Evolutionary conservation across 2,329 filamentous ascomycete species (phyloP).

Genomic region (Aspergillus fructus): DNA sequence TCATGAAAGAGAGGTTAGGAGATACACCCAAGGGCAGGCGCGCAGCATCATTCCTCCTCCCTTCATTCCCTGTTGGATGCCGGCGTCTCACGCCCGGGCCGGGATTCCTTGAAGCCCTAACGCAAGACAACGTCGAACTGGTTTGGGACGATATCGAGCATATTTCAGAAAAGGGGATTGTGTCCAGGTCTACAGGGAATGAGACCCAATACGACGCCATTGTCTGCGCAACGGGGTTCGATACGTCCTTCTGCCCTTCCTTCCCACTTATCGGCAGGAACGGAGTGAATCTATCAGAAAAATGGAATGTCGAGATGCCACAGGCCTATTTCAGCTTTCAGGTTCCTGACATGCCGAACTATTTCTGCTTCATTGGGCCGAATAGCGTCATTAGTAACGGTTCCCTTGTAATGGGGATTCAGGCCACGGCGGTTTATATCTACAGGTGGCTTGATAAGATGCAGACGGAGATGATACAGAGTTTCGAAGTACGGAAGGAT

Average conservation of each 20-base stretch:
- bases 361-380: constrained; percentile 25
- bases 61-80: constrained; percentile 23
- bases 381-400: constrained; percentile 20
- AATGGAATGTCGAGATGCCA: constrained; percentile 18
- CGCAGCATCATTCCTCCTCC: constrained; percentile 14
- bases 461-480: background rate
- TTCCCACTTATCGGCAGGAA: constrained; percentile 33
- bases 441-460: constrained; percentile 26
- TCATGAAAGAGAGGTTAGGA: constrained; percentile 19
- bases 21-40: background rate
- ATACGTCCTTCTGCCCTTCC: constrained; percentile 36
- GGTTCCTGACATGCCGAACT: constrained; percentile 24
- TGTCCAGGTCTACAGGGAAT: constrained; percentile 7
- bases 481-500: constrained; percentile 10
- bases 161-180: constrained; percentile 19
- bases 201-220: constrained; percentile 25
- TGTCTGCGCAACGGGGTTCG: constrained; percentile 43
- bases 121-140: constrained; percentile 23
- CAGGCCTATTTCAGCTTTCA: constrained; percentile 22
- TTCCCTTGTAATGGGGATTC: constrained; percentile 10
- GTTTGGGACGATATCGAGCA: constrained; percentile 19
- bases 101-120: constrained; percentile 26
- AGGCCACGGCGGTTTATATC: constrained; percentile 22
- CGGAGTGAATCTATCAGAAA: constrained; percentile 10
- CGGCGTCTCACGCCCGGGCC: constrained; percentile 25